Evolutionary conservation across 2,329 filamentous ascomycete genomes (phyloP).

Genomic region (Monilinia fructicola): DNA sequence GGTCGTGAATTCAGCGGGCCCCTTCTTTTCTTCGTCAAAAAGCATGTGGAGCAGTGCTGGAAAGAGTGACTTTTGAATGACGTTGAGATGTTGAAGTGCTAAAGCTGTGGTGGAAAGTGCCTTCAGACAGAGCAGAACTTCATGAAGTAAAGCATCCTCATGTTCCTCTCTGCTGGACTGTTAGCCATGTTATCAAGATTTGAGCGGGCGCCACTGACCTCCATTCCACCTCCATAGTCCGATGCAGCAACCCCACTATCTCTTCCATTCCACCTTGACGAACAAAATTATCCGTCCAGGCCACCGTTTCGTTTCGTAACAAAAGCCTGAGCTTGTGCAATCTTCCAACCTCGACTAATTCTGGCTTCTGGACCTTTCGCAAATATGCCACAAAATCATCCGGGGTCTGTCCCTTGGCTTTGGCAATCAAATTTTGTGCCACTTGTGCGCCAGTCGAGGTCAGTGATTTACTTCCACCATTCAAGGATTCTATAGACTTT

Average conservation of each 20-base stretch:
- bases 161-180: constrained; percentile 74
- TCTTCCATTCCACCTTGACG: constrained; percentile 88
- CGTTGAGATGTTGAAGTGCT: constrained; percentile 77
- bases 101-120: constrained; percentile 88
- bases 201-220: constrained; percentile 57
- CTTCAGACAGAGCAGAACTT: constrained; percentile 89
- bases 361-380: constrained; percentile 75
- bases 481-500: constrained; percentile 71
- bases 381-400: constrained; percentile 86
- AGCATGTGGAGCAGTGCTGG: constrained; percentile 84
- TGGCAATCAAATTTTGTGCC: constrained; percentile 59
- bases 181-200: constrained; percentile 44
- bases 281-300: constrained; percentile 93
- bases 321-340: constrained; percentile 88
- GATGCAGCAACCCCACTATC: constrained; percentile 79
- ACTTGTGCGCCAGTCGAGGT: constrained; percentile 56
- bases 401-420: constrained; percentile 72
- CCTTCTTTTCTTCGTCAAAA: constrained; percentile 97
- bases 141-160: constrained; percentile 88
- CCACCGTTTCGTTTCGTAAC: constrained; percentile 89
- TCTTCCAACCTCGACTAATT: constrained; percentile 88
- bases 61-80: constrained; percentile 78
- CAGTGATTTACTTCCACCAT: constrained; percentile 56
- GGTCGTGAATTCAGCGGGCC: constrained; percentile 93
- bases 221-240: constrained; percentile 97